Base-by-base conservation (phyloP, 768 basidiomycete genomes). In the Pisolithus microcarpus region DNA sequence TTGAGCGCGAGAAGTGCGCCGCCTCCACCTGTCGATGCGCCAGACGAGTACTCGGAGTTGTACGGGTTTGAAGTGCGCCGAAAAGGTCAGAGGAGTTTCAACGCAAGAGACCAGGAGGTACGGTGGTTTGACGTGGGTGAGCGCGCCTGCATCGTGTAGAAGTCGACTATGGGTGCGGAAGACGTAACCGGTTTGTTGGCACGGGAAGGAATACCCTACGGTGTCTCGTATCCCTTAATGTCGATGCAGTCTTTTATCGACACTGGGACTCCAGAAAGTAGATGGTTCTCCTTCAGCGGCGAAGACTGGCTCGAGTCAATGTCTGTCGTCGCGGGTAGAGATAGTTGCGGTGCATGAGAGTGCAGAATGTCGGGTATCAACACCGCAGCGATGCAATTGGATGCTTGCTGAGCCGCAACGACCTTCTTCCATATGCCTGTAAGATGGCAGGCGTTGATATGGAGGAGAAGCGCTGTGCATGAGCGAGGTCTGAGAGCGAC, bases 1-100 rank as follows among this genome's bases (percentile, higher is more conserved):
- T 70, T 69, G 34, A 65, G 60, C 0, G 78, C 77, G 3, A 79
- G 58, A 18, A 80, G 65, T 7, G 79, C 76, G 1, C 65, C 72
- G 19, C 78, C 79, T 6, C 78, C 78, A 24, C 78, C 78, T 0
- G 75, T 75, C 0, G 77, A 79, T 23, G 74, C 78, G 5, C 78
- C 78, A 10, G 70, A 68, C 1, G 58, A 62, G 48, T 67, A 71
- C 7, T 67, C 65, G 5, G 62, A 52, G 50, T 76, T 75, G 60
- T 74, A 72, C 0, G 78, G 78, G 57, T 80, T 79, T 13, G 61
- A 63, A 5, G 77, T 77, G 30, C 63, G 64, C 9, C 78, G 51
- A 71, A 78, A 3, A 77, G 56, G 53, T 76, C 71, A 40, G 75
- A 76, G 43, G 58, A 52, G 69, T 70, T 48, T 77, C 75, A 46